Base-by-base conservation (phyloP, 1,139 yeast species). In the Taiozyma onychis region DNA sequence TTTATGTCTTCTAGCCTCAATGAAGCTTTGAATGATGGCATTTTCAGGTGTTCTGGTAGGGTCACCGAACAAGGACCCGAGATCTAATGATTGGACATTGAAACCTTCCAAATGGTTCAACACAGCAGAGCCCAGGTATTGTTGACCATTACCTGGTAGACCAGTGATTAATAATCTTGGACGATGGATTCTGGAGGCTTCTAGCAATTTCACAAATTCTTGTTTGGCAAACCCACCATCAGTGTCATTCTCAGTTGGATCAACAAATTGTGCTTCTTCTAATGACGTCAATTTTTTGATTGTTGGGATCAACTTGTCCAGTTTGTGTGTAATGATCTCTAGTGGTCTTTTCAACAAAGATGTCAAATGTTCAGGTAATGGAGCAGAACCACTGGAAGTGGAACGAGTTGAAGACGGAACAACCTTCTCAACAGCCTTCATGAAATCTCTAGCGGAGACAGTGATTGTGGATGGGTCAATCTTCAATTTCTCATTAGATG, bases 321-420 rank as follows among this genome's bases (percentile, higher is more conserved):
- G 65, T 55, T 77, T 80, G 0, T 46, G 47, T 6, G 75, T 71
- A 28, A 88, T 74, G 24, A 69, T 71, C 1, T 70, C 65, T 44
- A 86, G 74, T 46, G 81, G 77, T 0, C 63, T 62, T 22, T 73
- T 68, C 39, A 93, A 69, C 39, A 93, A 67, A 0, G 96, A 87
- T 47, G 73, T 74, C 45, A 93, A 68, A 44, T 81, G 80, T 10
- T 80, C 80, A 0, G 99, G 97, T 41, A 95, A 69, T 4, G 97
- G 96, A 9, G 87, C 77, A 0, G 95, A 84, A 0, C 81, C 78
- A 4, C 83, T 76, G 0, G 93, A 79, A 0, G 95, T 78, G 0
- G 96, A 85, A 54, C 99, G 76, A 1, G 96, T 90, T 52, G 96
- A 87, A 0, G 97, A 89, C 0, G 99, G 99, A 41, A 91, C 81